Percentiles rank a stretch among this genome's conserved stretches.
Evolutionary conservation across 2,329 filamentous ascomycete species (phyloP).

Genomic region (Colletotrichum trifolii): DNA sequence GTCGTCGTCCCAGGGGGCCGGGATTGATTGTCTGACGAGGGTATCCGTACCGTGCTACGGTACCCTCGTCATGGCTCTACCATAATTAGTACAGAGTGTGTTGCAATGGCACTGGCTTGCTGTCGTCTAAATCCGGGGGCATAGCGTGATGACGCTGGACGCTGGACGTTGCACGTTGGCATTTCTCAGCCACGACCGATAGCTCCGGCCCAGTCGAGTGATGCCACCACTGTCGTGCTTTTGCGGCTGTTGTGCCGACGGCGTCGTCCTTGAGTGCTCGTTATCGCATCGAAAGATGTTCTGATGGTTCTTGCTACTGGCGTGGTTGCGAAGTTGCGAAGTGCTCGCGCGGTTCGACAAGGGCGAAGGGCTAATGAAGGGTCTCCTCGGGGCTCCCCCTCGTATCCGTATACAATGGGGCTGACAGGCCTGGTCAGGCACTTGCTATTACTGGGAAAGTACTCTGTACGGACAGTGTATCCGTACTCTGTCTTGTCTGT

Average conservation of each 20-base stretch:
- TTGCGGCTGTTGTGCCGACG: slow-evolving; percentile 13
- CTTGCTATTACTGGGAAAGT: no score
- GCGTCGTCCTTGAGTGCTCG: slow-evolving; percentile 10
- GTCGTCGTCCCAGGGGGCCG: not conserved
- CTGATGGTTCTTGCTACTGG: not conserved
- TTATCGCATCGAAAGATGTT: slow-evolving; percentile 3
- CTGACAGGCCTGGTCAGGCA: slow-evolving; percentile 18
- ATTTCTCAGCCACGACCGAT: not conserved
- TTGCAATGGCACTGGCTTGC: not conserved
- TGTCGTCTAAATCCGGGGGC: slow-evolving; percentile 10
- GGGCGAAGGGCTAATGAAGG: slow-evolving; percentile 25
- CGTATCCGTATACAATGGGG: slow-evolving; percentile 36
- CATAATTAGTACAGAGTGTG: not conserved
- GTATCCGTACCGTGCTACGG: not conserved
- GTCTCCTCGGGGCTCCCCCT: slow-evolving; percentile 14
- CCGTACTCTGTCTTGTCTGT: no score
- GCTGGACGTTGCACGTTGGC: not conserved
- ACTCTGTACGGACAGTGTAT: no score
- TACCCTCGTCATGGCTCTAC: not conserved
- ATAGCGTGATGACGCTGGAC: slow-evolving; percentile 18
- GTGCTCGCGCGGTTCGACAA: slow-evolving; percentile 5
- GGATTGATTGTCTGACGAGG: not conserved
- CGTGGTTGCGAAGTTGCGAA: not conserved
- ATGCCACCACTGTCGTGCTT: not conserved
- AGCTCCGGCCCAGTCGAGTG: not conserved